Conservation (phyloP, 331 rosid genomes). For the Rhamnella rubrinervis region DNA sequence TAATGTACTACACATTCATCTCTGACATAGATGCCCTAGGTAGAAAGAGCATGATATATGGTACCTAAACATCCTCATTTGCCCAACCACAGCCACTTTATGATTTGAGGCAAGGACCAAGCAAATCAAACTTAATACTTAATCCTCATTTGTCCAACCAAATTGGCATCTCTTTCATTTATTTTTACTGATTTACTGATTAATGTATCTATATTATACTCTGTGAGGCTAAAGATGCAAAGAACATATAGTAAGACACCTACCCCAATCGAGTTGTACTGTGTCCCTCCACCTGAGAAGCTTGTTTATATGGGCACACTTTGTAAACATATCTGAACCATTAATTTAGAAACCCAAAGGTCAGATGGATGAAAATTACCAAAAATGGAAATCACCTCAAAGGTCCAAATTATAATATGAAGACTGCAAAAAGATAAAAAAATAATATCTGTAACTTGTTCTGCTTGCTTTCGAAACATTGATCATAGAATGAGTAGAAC, state of each 20-base stretch:
- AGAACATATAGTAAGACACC: slow-evolving; percentile 21
- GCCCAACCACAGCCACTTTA: too few relatives aligned
- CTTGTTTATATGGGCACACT: slow-evolving; percentile 93
- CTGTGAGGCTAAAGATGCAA: slow-evolving; percentile 11
- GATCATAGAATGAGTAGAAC: slow-evolving; percentile 85
- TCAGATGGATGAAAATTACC: slow-evolving; percentile 31
- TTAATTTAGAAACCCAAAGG: slow-evolving; percentile 33
- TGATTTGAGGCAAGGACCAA: neutral
- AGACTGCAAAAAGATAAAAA: slow-evolving; percentile 20
- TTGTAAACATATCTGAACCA: slow-evolving; percentile 84
- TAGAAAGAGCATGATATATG: neutral
- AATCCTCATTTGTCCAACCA: slow-evolving; percentile 1
- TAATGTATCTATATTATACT: neutral
- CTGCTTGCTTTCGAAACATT: slow-evolving; percentile 87
- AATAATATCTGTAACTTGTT: slow-evolving; percentile 62
- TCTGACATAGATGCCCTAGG: neutral
- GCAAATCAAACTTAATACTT: neutral
- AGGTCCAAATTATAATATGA: slow-evolving; percentile 12
- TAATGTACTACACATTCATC: neutral
- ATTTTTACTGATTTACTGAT: neutral
- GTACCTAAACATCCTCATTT: too few relatives aligned
- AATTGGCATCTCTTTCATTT: neutral
- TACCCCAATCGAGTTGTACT: slow-evolving; percentile 92
- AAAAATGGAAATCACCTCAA: slow-evolving; percentile 20
- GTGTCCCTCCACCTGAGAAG: slow-evolving; percentile 91